These are phyloP conservation scores for Fremontodendron californicum DNA, from an alignment of 345 rosid species.

Conservation along the genomic window DNA sequence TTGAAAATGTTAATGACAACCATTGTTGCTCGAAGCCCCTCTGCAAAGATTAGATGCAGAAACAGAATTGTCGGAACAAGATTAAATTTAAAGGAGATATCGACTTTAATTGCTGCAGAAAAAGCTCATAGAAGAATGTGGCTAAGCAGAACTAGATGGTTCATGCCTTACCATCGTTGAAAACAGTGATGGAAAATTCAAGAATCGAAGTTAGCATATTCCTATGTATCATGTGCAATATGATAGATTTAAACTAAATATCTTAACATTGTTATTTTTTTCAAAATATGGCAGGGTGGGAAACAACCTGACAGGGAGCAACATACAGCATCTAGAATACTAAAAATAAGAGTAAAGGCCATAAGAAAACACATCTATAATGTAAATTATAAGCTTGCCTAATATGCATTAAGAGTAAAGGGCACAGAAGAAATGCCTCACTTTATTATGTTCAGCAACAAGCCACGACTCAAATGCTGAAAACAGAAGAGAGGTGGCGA, in stretches of 20 bases:
- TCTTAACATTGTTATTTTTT: background rate
- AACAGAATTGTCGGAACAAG: background rate
- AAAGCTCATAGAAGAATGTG: background rate
- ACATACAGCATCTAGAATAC: background rate
- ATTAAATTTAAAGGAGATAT: background rate
- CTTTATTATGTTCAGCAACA: conserved; percentile 96
- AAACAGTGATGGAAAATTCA: background rate
- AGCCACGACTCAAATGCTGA: conserved; percentile 98
- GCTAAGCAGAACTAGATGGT: background rate
- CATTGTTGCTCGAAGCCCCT: conserved; percentile 90
- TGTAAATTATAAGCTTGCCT: background rate
- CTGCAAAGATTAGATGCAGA: conserved; percentile 34
- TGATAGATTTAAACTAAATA: background rate
- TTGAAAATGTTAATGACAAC: conserved; percentile 90
- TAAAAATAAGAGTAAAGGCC: background rate
- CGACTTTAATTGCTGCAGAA: background rate
- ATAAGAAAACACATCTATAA: background rate
- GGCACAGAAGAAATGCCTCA: conserved; percentile 22
- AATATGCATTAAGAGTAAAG: background rate
- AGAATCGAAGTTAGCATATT: background rate
- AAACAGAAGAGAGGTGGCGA: conserved; percentile 85
- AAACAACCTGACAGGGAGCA: background rate
- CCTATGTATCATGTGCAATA: background rate
- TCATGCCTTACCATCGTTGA: background rate
- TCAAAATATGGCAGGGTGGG: background rate